A percentile compares a stretch with the other conserved stretches of the same genome.
phyloP scores from a whole-genome alignment of 139 green algal species.

The Chlorella sp. region DNA sequence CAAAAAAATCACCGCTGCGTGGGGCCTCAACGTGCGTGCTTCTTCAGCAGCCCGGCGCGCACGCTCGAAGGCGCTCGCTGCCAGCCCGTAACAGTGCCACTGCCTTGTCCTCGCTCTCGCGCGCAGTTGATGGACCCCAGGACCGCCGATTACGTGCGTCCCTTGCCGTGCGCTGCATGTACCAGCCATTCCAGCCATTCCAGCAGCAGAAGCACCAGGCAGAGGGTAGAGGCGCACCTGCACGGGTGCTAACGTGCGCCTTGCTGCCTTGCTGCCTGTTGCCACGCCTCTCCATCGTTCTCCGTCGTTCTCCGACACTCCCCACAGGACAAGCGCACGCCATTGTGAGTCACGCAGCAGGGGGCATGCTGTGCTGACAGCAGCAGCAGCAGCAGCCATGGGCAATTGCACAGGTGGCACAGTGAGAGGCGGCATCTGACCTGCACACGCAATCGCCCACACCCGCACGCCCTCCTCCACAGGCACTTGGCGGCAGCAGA shows the following conservation, averaged over 20 bases:
- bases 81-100: not conserved
- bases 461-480: too few species aligned
- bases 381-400: slow-evolving; percentile 1
- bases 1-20: slow-evolving; percentile 65
- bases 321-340: slow-evolving; percentile 80
- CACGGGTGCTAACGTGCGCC: not conserved
- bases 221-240: not conserved
- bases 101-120: not conserved
- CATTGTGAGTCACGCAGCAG: slow-evolving; percentile 65
- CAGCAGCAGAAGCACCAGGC: not conserved
- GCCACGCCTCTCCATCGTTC: not conserved
- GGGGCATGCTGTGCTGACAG: too few species aligned
- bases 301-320: slow-evolving; percentile 20
- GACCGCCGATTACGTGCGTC: slow-evolving; percentile 9
- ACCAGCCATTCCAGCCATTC: not conserved
- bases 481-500: slow-evolving; percentile 82
- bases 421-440: too few species aligned
- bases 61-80: not conserved
- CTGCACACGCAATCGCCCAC: too few species aligned
- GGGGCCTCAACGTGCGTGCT: slow-evolving; percentile 54
- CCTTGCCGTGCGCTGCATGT: too few species aligned
- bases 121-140: slow-evolving; percentile 16
- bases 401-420: too few species aligned
- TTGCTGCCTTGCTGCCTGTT: too few species aligned
- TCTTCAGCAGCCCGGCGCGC: not conserved